Evolutionary conservation across 1,139 yeast species (phyloP).

Genomic region (Geotrichum bryndzae): DNA sequence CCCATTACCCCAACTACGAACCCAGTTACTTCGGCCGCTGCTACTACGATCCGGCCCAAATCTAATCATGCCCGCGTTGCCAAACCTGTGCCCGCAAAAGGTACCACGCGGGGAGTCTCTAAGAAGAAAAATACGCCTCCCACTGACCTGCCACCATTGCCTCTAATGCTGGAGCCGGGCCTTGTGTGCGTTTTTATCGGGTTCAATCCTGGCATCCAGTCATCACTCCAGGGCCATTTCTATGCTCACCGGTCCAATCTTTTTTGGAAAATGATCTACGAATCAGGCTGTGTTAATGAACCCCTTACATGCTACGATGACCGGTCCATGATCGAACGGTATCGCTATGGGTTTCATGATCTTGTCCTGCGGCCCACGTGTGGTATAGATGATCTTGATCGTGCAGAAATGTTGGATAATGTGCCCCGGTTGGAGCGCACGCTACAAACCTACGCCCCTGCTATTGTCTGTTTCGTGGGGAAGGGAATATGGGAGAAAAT

Average conservation of each 20-base stretch:
- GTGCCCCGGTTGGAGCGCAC: conserved; percentile 50
- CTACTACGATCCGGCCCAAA: not conserved
- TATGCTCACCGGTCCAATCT: conserved; percentile 67
- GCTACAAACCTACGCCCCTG: conserved; percentile 39
- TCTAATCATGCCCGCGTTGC: not conserved
- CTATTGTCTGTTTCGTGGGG: conserved; percentile 56
- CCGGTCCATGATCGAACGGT: conserved; percentile 39
- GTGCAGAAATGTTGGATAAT: conserved; percentile 49
- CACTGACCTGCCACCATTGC: conserved; percentile 33
- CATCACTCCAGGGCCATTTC: conserved; percentile 60
- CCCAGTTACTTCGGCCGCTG: not conserved
- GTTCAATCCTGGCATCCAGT: conserved; percentile 65
- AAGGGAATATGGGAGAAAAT: conserved; percentile 75
- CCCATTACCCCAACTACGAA: not conserved
- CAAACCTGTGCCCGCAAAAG: not conserved
- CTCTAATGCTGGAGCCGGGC: conserved; percentile 34
- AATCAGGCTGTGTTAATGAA: conserved; percentile 43
- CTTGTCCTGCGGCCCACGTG: conserved; percentile 60
- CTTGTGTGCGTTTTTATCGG: conserved; percentile 55
- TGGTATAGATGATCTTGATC: conserved; percentile 50
- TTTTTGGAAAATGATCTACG: conserved; percentile 63
- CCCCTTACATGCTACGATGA: conserved; percentile 41
- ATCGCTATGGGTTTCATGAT: conserved; percentile 65
- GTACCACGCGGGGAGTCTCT: not conserved
- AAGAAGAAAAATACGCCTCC: conserved; percentile 9